phyloP scores from a whole-genome alignment of 768 basidiomycete species.

The Hydnomerulius pinastri region DNA sequence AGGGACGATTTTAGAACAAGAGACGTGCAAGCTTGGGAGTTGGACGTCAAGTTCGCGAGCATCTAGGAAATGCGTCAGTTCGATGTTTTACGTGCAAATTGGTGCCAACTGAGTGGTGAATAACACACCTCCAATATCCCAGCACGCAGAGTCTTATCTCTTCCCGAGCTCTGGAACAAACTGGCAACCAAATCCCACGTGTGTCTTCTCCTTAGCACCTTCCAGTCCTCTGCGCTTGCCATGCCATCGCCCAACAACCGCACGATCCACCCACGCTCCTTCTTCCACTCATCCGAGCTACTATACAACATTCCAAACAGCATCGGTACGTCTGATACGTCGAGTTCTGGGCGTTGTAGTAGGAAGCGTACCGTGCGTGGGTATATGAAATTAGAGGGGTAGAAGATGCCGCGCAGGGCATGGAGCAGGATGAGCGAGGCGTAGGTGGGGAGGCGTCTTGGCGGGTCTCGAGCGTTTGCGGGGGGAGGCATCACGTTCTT shows the following conservation, averaged over 20 bases:
- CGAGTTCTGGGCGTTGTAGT: constrained; percentile 83
- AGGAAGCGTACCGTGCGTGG: constrained; percentile 86
- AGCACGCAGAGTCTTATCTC: constrained; percentile 52
- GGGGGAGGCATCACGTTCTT: constrained; percentile 17
- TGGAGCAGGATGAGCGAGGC: constrained; percentile 83
- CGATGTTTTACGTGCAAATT: neutral
- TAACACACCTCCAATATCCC: constrained; percentile 67
- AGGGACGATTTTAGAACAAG: constrained; percentile 72
- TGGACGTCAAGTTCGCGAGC: constrained; percentile 72
- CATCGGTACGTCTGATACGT: constrained; percentile 85
- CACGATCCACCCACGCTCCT: constrained; percentile 89
- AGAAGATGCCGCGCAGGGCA: constrained; percentile 78
- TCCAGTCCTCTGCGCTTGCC: constrained; percentile 77
- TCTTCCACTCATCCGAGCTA: constrained; percentile 75
- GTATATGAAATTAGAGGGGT: constrained; percentile 87
- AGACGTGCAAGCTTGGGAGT: constrained; percentile 66
- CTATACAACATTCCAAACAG: constrained; percentile 88
- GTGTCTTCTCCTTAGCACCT: constrained; percentile 73
- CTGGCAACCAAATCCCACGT: constrained; percentile 89
- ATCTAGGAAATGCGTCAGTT: constrained; percentile 45
- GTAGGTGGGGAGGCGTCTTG: constrained; percentile 70
- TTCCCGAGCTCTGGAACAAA: constrained; percentile 66
- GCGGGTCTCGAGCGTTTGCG: constrained; percentile 48
- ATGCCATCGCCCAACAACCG: constrained; percentile 82
- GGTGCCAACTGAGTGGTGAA: neutral